Evolutionary conservation across 1,284 basidiomycete genomes (phyloP), one percentile per base, ranked within the genome.

Genomic region (Naganishia albida): DNA sequence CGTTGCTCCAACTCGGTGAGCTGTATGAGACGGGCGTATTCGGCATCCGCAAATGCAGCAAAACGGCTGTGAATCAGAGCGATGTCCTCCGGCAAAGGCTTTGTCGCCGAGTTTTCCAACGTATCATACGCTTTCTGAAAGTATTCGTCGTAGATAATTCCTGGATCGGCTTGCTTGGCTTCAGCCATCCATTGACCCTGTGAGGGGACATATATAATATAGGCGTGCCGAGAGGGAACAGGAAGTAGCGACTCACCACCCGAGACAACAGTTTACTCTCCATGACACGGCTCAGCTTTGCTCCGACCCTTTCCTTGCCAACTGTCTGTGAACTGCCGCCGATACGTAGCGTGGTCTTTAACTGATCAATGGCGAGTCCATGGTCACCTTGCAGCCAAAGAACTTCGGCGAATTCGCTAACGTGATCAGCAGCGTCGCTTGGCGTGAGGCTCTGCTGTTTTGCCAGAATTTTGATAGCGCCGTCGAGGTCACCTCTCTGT

Each of bases 171-270:
- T 72, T 90, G 80, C 67, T 90, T 89, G 2, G 95, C 92, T 70
- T 90, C 86, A 2, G 90, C 86, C 25, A 86, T 87, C 95, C 95
- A 99, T 23, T 88, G 84, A 2, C 93, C 94, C 90, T 93, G 70
- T 30, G 48, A 63, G 48, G 25, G 13, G 43, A 53, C 20, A 39
- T n/a, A 20, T 38, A 16, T 18, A 26, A 25, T 4, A n/a, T 34
- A 16, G 13, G 25, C n/a, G 4, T 39, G 42, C 34, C 18, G 46
- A 42, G 46, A 12, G 3, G 15, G 15, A 23, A 6, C 34, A 20
- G 34, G 1, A 20, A 52, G 46, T 23, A 3, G 28, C 28, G 42
- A 70, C 84, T 68, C 70, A 90, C 89, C 74, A 89, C 74, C 56
- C 83, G 83, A 23, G 87, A 83, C n/a, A 66, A 38, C 26, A 63